Percentiles rank a stretch among this genome's conserved stretches.
These are phyloP conservation scores for Smittium culicis DNA, from an alignment of 371 early-diverging fungal genomes.

Conservation along the genomic window DNA sequence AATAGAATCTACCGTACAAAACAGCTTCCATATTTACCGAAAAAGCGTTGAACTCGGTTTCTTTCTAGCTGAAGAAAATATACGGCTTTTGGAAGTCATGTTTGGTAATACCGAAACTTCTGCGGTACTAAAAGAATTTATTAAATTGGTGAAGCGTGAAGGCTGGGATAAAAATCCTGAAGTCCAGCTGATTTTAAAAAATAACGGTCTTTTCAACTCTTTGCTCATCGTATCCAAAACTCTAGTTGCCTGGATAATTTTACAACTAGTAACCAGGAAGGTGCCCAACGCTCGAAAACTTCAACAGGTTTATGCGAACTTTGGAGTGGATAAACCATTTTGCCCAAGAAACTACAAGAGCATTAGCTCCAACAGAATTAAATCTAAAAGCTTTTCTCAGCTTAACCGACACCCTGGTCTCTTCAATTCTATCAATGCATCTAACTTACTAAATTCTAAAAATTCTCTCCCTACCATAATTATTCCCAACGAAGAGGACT, in stretches of 20 bases:
- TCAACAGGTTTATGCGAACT: slow-evolving; percentile 28
- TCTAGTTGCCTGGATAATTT: slow-evolving; percentile 64
- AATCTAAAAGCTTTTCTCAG: neutral
- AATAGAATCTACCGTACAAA: neutral
- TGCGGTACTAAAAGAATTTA: slow-evolving; percentile 65
- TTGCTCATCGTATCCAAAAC: slow-evolving; percentile 63
- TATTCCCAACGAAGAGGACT: neutral
- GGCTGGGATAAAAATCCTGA: slow-evolving; percentile 50
- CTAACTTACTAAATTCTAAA: neutral
- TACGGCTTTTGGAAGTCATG: slow-evolving; percentile 75
- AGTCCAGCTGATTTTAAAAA: slow-evolving; percentile 37
- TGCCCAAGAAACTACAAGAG: slow-evolving; percentile 17
- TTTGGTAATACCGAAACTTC: slow-evolving; percentile 87
- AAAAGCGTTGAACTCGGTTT: slow-evolving; percentile 54
- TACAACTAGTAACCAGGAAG: slow-evolving; percentile 62
- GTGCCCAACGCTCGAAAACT: slow-evolving; percentile 29
- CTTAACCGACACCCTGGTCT: neutral
- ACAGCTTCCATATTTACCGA: slow-evolving; percentile 57
- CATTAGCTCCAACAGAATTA: neutral
- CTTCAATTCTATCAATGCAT: neutral
- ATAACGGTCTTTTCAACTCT: slow-evolving; percentile 50
- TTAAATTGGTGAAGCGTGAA: slow-evolving; percentile 63
- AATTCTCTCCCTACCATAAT: neutral
- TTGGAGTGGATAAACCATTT: slow-evolving; percentile 12
- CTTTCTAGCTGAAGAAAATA: slow-evolving; percentile 73